Evolutionary conservation across 2,329 filamentous ascomycete species (phyloP).

Genomic region (Xylariomycetidae sp.): DNA sequence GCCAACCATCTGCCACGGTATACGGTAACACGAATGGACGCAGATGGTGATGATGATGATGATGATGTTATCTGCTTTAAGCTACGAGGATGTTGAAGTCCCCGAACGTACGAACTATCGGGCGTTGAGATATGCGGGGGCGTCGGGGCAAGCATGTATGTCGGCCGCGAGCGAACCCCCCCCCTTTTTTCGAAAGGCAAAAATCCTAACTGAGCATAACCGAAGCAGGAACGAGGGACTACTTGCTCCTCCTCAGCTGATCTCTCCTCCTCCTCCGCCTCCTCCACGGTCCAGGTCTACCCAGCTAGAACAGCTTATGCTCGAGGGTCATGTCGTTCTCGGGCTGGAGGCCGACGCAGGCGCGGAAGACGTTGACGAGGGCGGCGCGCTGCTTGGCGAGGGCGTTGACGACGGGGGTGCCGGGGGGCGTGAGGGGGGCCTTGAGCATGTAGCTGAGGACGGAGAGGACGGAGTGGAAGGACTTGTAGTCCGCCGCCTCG

Average conservation of each 20-base stretch:
- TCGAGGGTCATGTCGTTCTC: slow-evolving; percentile 99
- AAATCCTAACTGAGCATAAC: not conserved
- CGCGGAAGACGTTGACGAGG: slow-evolving; percentile 96
- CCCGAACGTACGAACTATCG: not conserved
- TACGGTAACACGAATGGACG: no score
- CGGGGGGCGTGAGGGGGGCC: slow-evolving; percentile 88
- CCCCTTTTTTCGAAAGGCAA: not conserved
- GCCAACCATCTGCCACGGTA: no score
- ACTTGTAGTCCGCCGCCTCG: slow-evolving; percentile 65
- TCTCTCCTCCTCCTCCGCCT: not conserved
- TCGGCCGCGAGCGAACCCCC: not conserved
- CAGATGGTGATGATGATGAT: no score
- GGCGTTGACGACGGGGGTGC: slow-evolving; percentile 92
- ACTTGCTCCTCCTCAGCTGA: not conserved
- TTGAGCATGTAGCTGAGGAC: slow-evolving; percentile 99
- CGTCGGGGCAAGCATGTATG: not conserved
- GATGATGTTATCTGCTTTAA: not conserved
- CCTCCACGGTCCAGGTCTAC: not conserved
- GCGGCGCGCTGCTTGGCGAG: slow-evolving; percentile 93
- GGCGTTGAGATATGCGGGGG: slow-evolving; percentile 1
- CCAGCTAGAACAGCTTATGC: slow-evolving; percentile 81
- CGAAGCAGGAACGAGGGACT: not conserved
- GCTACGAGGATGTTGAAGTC: slow-evolving; percentile 2
- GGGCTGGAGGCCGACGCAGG: slow-evolving; percentile 91
- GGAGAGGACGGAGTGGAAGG: slow-evolving; percentile 95